phyloP scores from a whole-genome alignment of 495 filamentous ascomycete genomes.

The Melanomma pulvis-pyrius region DNA sequence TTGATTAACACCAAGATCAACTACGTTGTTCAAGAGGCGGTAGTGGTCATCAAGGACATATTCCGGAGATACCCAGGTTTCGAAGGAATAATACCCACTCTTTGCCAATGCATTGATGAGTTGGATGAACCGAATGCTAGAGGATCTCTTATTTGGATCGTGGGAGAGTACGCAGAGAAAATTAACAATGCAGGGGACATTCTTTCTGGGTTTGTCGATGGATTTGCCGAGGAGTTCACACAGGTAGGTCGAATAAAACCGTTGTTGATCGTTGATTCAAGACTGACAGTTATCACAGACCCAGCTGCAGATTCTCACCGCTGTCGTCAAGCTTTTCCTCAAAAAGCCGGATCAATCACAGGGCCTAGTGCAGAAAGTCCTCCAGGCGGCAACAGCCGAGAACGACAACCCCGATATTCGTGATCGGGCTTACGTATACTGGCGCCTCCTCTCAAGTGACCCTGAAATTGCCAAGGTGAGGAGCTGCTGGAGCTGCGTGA shows the following conservation, averaged over 20 bases:
- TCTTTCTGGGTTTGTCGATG: conserved; percentile 80
- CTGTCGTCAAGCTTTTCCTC: conserved; percentile 94
- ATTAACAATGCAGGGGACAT: conserved; percentile 97
- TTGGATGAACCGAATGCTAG: conserved; percentile 92
- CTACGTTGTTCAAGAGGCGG: conserved; percentile 97
- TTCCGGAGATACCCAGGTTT: conserved; percentile 97
- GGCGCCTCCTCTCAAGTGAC: conserved; percentile 94
- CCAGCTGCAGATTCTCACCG: conserved; percentile 93
- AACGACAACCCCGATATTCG: conserved; percentile 97
- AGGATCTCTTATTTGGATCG: conserved; percentile 95
- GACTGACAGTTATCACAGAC: conserved; percentile 56
- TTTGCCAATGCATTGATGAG: conserved; percentile 97
- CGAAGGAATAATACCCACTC: conserved; percentile 93
- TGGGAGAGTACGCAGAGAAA: conserved; percentile 98
- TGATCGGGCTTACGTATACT: conserved; percentile 97
- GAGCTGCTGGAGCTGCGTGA: not conserved
- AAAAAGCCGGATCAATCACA: conserved; percentile 91
- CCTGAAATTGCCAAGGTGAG: conserved; percentile 78
- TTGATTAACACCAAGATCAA: conserved; percentile 96
- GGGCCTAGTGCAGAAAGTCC: conserved; percentile 86
- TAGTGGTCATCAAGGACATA: conserved; percentile 98
- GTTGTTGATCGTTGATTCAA: not conserved
- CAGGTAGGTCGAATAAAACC: conserved; percentile 56
- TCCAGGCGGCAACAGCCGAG: conserved; percentile 88
- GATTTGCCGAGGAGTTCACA: conserved; percentile 89